Percentiles rank a stretch among this genome's conserved stretches.
Conservation (phyloP, 179 eudicot genomes). For the Corrigiola litoralis region DNA sequence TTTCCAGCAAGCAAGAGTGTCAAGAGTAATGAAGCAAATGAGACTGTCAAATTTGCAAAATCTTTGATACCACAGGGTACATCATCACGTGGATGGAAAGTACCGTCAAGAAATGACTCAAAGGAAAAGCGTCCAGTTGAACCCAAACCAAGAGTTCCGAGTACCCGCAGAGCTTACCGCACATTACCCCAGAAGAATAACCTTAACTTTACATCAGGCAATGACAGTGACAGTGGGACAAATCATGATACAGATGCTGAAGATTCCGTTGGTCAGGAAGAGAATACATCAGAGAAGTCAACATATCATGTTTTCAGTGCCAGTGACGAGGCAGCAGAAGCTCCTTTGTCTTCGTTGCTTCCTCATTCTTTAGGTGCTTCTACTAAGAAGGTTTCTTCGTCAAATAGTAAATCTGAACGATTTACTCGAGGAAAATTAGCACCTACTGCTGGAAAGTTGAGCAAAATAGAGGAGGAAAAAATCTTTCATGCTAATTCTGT, state of each 20-base stretch:
- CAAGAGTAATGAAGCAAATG: slow-evolving; percentile 43
- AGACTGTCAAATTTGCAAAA: slow-evolving; percentile 46
- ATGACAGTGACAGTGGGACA: slow-evolving; percentile 15
- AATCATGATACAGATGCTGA: slow-evolving; percentile 23
- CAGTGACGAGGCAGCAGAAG: slow-evolving; percentile 42
- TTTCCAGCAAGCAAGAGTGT: slow-evolving; percentile 47
- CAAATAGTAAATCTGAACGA: slow-evolving; percentile 43
- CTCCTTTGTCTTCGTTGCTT: slow-evolving; percentile 52
- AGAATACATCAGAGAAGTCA: slow-evolving; percentile 32
- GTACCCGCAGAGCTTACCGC: slow-evolving; percentile 46
- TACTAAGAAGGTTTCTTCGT: slow-evolving; percentile 40
- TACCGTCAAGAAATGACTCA: slow-evolving; percentile 35
- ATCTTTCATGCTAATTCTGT: slow-evolving; percentile 15
- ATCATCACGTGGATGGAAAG: slow-evolving; percentile 55
- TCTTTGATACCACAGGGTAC: slow-evolving; percentile 57
- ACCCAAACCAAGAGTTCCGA: slow-evolving; percentile 37
- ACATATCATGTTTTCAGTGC: slow-evolving; percentile 33
- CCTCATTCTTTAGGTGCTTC: slow-evolving; percentile 33
- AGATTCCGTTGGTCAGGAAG: slow-evolving; percentile 44
- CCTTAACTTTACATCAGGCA: slow-evolving; percentile 18
- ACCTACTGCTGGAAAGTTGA: slow-evolving; percentile 39
- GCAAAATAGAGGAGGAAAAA: slow-evolving; percentile 48
- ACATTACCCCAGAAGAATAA: slow-evolving; percentile 47
- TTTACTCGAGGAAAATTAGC: slow-evolving; percentile 46
- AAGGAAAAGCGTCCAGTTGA: slow-evolving; percentile 59